Evolutionary conservation across 345 rosid species (phyloP), one percentile per base, ranked within the genome.

Genomic region (Populus davidiana): DNA sequence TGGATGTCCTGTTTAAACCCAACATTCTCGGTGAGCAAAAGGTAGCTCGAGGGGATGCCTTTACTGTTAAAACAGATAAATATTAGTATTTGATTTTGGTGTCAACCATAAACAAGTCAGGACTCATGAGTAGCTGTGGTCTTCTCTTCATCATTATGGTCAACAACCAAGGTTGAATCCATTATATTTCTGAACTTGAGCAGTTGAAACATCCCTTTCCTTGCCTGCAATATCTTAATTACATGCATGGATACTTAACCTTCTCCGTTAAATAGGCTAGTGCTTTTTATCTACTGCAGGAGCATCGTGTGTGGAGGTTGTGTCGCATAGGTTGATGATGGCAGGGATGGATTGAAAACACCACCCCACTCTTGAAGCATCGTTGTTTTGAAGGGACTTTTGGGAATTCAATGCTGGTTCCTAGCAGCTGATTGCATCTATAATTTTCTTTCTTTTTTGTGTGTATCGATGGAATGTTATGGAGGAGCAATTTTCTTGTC

Each of bases 291-390:
- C 44, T 0, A 75, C 25, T 86, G 83, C 90, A 90, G 97, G 85
- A 88, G 86, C 74, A 88, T 93, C 17, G 79, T 93, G 62, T 93
- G 98, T 12, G 96, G 98, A 80, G 95, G 98, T 47, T 92, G 97
- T 65, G 86, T 73, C 39, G 79, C 82, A 67, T 92, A 89, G 74
- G 73, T 64, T 10, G 25, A n/a, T 11, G 75, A 56, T 23, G 63
- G 31, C 59, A 5, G 59, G 59, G 59, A 11, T 5, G 11, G 39
- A 23, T 5, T 36, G 23, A 8, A 21, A 61, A 18, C 5, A 8
- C 21, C 63, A 33, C 5, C 7, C 27, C 6, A 5, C 71, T 20
- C 62, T 72, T 71, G 71, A n/a, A 39, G 70, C 38, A 47, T 52
- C 21, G 73, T 17, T 23, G 54, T 31, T 70, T 38, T 74, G 44